These are phyloP conservation scores for Uncinocarpus reesii DNA, from an alignment of 2,329 filamentous ascomycete genomes.

Conservation along the genomic window DNA sequence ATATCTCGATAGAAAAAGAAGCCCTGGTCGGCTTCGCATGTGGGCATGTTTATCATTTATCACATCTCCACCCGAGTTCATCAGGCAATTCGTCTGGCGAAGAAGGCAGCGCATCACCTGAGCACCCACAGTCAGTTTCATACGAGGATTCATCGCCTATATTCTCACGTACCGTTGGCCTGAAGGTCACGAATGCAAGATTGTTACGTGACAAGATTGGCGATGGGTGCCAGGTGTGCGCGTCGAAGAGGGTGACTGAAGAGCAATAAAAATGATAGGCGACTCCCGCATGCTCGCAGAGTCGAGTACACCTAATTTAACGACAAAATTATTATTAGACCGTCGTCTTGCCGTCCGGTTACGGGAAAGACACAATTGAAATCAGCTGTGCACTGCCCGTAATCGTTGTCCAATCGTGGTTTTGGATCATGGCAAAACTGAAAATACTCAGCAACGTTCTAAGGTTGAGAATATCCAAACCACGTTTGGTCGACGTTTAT, in stretches of 20 bases:
- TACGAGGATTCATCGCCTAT: slow-evolving; percentile 12
- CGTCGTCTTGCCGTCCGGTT: not conserved
- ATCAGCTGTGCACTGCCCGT: not conserved
- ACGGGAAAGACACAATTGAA: not conserved
- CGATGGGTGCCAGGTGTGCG: slow-evolving; percentile 33
- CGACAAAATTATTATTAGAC: not conserved
- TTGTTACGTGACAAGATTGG: slow-evolving; percentile 59
- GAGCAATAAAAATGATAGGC: not conserved
- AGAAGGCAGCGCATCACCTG: slow-evolving; percentile 16
- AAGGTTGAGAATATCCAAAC: too few species aligned
- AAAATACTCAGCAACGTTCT: too few species aligned
- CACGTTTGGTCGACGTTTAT: too few species aligned
- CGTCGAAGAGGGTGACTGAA: slow-evolving; percentile 19
- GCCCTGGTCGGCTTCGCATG: slow-evolving; percentile 57
- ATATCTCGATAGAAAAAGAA: slow-evolving; percentile 38
- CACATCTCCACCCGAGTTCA: slow-evolving; percentile 44
- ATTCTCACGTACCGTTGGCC: slow-evolving; percentile 53
- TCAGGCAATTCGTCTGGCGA: slow-evolving; percentile 16
- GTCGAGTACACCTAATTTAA: not conserved
- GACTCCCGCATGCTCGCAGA: not conserved
- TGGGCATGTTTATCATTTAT: slow-evolving; percentile 57
- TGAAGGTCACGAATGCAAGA: slow-evolving; percentile 79
- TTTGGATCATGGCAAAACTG: not conserved
- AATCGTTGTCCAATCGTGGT: not conserved
- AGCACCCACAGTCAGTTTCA: not conserved